A percentile compares a stretch with the other conserved stretches of the same genome.
Evolutionary conservation across 2,329 filamentous ascomycete species (phyloP).

Genomic region (Fusarium beomiforme): DNA sequence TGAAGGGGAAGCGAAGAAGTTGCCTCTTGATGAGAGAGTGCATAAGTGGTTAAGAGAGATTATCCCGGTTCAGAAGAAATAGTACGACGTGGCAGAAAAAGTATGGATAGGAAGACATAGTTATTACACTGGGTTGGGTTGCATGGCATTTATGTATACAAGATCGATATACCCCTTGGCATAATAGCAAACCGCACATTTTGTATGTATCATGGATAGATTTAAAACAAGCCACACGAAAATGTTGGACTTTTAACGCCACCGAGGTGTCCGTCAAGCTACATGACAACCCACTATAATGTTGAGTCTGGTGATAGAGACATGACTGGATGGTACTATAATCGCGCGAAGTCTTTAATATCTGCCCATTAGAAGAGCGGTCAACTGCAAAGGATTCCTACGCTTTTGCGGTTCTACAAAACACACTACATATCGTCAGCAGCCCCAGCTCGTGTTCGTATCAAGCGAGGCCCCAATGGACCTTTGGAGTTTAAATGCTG

Average conservation of each 20-base stretch:
- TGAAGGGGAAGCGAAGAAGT: conserved; percentile 32
- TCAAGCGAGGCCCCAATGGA: background rate
- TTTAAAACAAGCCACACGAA: background rate
- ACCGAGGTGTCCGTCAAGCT: conserved; percentile 12
- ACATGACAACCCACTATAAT: background rate
- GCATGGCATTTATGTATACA: conserved; percentile 26
- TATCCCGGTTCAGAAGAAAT: conserved; percentile 5
- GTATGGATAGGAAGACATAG: conserved; percentile 9
- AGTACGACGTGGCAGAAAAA: background rate
- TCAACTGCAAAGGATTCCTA: background rate
- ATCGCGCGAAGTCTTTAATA: background rate
- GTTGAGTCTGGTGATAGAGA: conserved; percentile 1
- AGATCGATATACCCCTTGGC: conserved; percentile 34
- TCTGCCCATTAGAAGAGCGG: conserved; percentile 20
- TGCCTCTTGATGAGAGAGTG: conserved; percentile 37
- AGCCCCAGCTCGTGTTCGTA: conserved; percentile 1
- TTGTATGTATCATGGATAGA: background rate
- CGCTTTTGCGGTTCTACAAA: background rate
- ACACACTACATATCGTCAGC: background rate
- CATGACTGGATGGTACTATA: conserved; percentile 7
- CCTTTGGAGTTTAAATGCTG: background rate
- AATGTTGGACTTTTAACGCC: background rate
- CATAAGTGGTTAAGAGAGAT: conserved; percentile 37
- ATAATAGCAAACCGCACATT: conserved; percentile 8
- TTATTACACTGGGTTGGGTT: background rate